Base-by-base conservation (phyloP, 352 stramenopile genomes). In the Vaucheria bursata region DNA sequence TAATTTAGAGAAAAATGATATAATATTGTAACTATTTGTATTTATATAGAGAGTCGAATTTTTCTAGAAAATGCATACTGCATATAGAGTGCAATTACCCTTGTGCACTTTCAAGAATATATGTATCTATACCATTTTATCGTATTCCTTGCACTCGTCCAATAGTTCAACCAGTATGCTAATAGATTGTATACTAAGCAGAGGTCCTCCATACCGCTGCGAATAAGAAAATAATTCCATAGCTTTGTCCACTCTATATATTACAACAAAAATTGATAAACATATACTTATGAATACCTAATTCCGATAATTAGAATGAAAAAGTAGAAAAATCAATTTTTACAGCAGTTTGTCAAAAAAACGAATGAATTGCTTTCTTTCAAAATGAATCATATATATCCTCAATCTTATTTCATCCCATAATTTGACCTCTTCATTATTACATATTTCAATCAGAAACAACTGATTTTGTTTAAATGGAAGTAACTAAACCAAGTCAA, bases 141-240 rank as follows among this genome's bases (percentile, higher is more conserved):
- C 40, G 65, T 49, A 72, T 33, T 81, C 29, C 3, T 35, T 39
- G 18, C 38, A 35, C 1, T 45, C 38, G 50, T 81, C 75, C 29
- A 81, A 71, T 18, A 81, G 75, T 33, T 81, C 75, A 25, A 81
- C 70, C 8, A 81, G 66, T 31, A 81, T 36, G 52, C 74, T 81
- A 59, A 81, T 71, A 8, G 75, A 77, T 25, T 78, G 40, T 52
- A 71, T 68, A 8, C 70, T 36, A 8, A 71, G 75, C 2, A 77
- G 38, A 49, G 74, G 70, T 18, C 69, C 75, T 45, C 71, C 75
- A 6, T 68, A 68, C 2, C 50, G 40, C 68, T 77, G 29, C 39
- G 74, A 71, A 29, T 39, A 32, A n/a, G 35, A n/a, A 25, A 81
- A 81, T 36, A 81, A 65, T 72, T 81, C 75, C 75, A 81, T 70